Evolutionary conservation across 257 asterid genomes (phyloP).

Genomic region (Capsicum rhomboideum): DNA sequence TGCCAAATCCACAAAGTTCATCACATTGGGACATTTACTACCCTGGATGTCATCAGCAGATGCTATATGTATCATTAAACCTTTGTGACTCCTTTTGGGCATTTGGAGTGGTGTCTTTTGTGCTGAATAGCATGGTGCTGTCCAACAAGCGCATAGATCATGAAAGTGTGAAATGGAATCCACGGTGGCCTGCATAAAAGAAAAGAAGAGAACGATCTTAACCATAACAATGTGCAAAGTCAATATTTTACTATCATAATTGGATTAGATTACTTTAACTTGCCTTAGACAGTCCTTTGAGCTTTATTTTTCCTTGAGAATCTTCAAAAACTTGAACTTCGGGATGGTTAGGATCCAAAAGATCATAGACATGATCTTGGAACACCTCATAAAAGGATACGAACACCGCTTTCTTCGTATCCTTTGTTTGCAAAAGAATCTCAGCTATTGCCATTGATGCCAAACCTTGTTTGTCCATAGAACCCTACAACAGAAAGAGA

Average conservation of each 20-base stretch:
- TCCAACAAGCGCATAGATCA: slow-evolving; percentile 23
- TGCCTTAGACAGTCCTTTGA: slow-evolving; percentile 81
- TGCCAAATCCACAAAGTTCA: slow-evolving; percentile 84
- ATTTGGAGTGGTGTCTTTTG: slow-evolving; percentile 32
- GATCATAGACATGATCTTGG: slow-evolving; percentile 63
- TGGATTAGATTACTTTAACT: slow-evolving; percentile 1
- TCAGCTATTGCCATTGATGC: slow-evolving; percentile 59
- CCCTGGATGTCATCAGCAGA: slow-evolving; percentile 28
- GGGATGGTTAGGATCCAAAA: slow-evolving; percentile 44
- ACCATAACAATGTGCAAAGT: not conserved
- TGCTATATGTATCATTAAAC: slow-evolving; percentile 50
- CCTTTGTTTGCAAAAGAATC: slow-evolving; percentile 46
- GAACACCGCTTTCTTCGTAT: slow-evolving; percentile 29
- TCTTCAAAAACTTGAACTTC: slow-evolving; percentile 60
- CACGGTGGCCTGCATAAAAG: slow-evolving; percentile 41
- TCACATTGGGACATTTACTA: slow-evolving; percentile 36
- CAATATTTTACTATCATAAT: not conserved
- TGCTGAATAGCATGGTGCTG: slow-evolving; percentile 14
- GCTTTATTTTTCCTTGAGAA: slow-evolving; percentile 58
- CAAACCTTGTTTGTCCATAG: slow-evolving; percentile 58
- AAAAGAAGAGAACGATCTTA: slow-evolving; percentile 6
- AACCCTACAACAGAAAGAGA: slow-evolving; percentile 38
- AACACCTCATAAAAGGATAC: slow-evolving; percentile 58
- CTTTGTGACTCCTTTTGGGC: slow-evolving; percentile 46
- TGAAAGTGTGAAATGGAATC: slow-evolving; percentile 42